Percentiles rank a stretch among this genome's conserved stretches.
These are phyloP conservation scores for Ottelia alismoides DNA, from an alignment of 106 monocot species.

Conservation along the genomic window DNA sequence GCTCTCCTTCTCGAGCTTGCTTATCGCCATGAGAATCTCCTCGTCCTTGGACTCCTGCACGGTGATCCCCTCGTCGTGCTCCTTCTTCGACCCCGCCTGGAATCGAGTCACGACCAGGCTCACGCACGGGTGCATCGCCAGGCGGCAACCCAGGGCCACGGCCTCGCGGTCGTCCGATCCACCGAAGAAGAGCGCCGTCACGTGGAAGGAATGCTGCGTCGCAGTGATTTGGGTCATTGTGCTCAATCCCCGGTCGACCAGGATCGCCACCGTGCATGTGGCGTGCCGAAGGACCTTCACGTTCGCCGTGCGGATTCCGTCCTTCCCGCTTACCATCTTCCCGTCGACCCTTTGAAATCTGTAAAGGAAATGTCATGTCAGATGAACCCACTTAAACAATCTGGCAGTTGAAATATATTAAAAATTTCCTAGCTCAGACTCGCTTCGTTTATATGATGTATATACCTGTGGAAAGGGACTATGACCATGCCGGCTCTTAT, in stretches of 20 bases:
- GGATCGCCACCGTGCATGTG: conserved; percentile 43
- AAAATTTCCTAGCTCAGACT: no score
- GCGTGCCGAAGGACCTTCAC: conserved; percentile 20
- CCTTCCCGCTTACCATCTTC: conserved; percentile 23
- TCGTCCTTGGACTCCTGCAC: conserved; percentile 9
- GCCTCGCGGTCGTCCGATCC: conserved; percentile 49
- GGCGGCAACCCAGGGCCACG: conserved; percentile 12
- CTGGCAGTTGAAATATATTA: no score
- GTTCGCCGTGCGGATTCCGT: conserved; percentile 22
- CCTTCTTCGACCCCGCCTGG: conserved; percentile 7
- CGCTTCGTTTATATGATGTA: no score
- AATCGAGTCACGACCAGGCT: conserved; percentile 27
- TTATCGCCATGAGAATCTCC: conserved; percentile 12
- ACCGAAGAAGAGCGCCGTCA: conserved; percentile 37
- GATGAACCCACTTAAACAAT: no score
- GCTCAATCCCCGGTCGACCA: conserved; percentile 34
- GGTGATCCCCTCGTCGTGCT: conserved; percentile 5
- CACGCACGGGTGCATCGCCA: conserved; percentile 18
- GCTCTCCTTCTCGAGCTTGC: conserved; percentile 3
- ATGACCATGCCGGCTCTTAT: conserved; percentile 34
- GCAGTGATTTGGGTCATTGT: not conserved
- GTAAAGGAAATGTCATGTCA: no score
- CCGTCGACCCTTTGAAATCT: no score
- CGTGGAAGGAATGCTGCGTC: conserved; percentile 4
- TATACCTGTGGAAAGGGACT: conserved; percentile 53